These are phyloP conservation scores for Fusarium veterinarium DNA, from an alignment of 2,329 filamentous ascomycete genomes.

Conservation along the genomic window DNA sequence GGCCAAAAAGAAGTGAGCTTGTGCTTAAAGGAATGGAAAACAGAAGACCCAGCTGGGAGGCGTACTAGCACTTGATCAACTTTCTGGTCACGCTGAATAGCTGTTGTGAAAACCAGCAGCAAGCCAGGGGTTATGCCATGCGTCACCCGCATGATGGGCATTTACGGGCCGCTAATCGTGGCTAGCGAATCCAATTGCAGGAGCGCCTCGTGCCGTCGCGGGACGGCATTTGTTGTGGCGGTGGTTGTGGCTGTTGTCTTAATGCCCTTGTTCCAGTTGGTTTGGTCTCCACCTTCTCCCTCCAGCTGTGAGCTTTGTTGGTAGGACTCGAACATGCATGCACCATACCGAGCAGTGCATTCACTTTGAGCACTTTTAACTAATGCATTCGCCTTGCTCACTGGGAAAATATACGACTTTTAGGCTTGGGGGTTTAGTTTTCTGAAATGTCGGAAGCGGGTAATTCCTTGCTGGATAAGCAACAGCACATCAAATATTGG, in stretches of 20 bases:
- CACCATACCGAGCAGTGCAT: neutral
- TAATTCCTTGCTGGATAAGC: slow-evolving; percentile 62
- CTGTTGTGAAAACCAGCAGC: slow-evolving; percentile 2
- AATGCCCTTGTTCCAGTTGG: neutral
- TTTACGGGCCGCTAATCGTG: slow-evolving; percentile 4
- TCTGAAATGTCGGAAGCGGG: slow-evolving; percentile 29
- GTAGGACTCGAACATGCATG: slow-evolving; percentile 9
- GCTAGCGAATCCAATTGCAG: slow-evolving; percentile 16
- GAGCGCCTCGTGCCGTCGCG: slow-evolving; percentile 23
- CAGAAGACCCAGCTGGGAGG: neutral
- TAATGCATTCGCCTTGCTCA: neutral
- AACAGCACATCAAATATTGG: slow-evolving; percentile 90
- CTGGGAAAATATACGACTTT: neutral
- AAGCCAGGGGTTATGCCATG: slow-evolving; percentile 22
- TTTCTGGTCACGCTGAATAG: slow-evolving; percentile 28
- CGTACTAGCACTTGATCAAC: slow-evolving; percentile 20
- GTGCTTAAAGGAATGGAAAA: neutral
- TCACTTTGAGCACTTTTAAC: neutral
- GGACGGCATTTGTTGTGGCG: slow-evolving; percentile 3
- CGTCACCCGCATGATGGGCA: slow-evolving; percentile 33
- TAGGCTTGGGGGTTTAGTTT: fast-evolving
- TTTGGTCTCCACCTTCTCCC: neutral
- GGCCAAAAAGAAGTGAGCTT: neutral
- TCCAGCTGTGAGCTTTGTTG: neutral
- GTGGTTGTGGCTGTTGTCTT: slow-evolving; percentile 2